phyloP scores from a whole-genome alignment of 2,329 filamentous ascomycete genomes.

The Exophiala calicioides region DNA sequence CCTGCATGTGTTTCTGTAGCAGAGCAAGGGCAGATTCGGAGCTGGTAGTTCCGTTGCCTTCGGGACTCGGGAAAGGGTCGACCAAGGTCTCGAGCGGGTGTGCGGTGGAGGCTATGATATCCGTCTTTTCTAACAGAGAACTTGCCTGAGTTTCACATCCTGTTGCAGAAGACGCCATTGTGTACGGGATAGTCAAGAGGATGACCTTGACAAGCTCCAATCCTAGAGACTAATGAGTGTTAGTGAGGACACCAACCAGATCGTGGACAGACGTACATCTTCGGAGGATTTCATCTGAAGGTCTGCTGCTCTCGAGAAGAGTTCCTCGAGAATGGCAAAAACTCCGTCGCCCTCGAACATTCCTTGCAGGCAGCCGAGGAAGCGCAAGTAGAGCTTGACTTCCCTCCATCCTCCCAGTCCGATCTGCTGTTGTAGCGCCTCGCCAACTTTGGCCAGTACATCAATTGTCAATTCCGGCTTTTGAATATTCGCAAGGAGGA shows the following conservation, averaged over 20 bases:
- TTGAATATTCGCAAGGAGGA: constrained; percentile 75
- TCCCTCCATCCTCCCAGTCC: constrained; percentile 79
- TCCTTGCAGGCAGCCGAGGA: constrained; percentile 81
- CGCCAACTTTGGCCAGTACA: constrained; percentile 64
- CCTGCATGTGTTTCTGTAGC: constrained; percentile 81
- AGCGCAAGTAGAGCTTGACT: constrained; percentile 86
- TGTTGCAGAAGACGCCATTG: constrained; percentile 65
- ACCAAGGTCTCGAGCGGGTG: constrained; percentile 83
- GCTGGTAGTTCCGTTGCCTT: constrained; percentile 59
- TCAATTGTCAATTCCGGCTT: constrained; percentile 74
- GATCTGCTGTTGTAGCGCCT: constrained; percentile 66
- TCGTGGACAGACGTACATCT: constrained; percentile 61
- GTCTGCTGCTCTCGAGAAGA: constrained; percentile 90
- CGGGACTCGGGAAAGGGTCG: constrained; percentile 69
- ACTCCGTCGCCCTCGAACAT: constrained; percentile 81
- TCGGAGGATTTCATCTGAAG: constrained; percentile 90
- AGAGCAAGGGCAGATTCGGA: constrained; percentile 75
- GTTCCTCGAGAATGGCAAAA: constrained; percentile 79
- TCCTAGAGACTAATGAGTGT: constrained; percentile 55
- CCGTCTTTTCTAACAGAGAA: constrained; percentile 86
- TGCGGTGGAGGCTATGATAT: constrained; percentile 86
- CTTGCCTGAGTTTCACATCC: constrained; percentile 72
- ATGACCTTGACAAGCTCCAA: constrained; percentile 96
- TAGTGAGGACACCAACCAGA: constrained; percentile 11
- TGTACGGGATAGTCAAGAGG: constrained; percentile 87